Evolutionary conservation across 2,329 filamentous ascomycete genomes (phyloP).

Genomic region (Monosporascus sp.): DNA sequence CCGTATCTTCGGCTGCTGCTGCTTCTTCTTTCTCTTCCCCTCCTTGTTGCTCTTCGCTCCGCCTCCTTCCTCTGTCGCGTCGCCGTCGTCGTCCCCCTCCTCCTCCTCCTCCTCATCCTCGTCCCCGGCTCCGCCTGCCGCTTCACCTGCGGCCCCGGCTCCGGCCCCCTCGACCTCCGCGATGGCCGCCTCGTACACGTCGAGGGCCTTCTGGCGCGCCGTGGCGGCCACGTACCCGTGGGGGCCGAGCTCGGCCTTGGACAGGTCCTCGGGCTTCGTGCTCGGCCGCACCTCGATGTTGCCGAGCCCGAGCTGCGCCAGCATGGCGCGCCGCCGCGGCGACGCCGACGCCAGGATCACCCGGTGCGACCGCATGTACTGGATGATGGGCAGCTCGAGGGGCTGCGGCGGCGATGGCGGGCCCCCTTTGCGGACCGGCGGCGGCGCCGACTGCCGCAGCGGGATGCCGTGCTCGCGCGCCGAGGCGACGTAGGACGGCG

Average conservation of each 20-base stretch:
- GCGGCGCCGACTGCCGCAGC: constrained; percentile 9
- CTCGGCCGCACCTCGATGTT: constrained; percentile 84
- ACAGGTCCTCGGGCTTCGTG: constrained; percentile 75
- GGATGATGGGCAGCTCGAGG: constrained; percentile 74
- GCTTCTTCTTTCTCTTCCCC: constrained; percentile 1
- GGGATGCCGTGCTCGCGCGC: constrained; percentile 31
- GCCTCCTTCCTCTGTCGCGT: constrained; percentile 20
- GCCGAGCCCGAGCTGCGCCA: constrained; percentile 74
- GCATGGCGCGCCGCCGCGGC: constrained; percentile 74
- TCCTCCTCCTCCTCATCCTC: constrained; percentile 24
- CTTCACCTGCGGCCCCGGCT: background rate
- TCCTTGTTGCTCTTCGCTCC: constrained; percentile 21
- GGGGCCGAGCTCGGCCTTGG: constrained; percentile 67
- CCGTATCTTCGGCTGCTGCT: background rate
- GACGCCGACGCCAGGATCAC: constrained; percentile 89
- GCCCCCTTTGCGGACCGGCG: constrained; percentile 10
- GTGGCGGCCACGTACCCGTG: constrained; percentile 90
- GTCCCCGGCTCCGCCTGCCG: constrained; percentile 18
- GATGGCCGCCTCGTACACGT: constrained; percentile 55
- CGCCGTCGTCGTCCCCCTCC: constrained; percentile 18
- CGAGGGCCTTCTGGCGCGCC: constrained; percentile 74
- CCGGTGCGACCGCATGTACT: constrained; percentile 68
- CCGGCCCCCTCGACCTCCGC: constrained; percentile 26
- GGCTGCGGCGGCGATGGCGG: constrained; percentile 48
- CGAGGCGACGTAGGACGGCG: constrained; percentile 41